These are phyloP conservation scores for Chytriomyces hyalinus DNA, from an alignment of 192 early-diverging fungal genomes.

Conservation along the genomic window DNA sequence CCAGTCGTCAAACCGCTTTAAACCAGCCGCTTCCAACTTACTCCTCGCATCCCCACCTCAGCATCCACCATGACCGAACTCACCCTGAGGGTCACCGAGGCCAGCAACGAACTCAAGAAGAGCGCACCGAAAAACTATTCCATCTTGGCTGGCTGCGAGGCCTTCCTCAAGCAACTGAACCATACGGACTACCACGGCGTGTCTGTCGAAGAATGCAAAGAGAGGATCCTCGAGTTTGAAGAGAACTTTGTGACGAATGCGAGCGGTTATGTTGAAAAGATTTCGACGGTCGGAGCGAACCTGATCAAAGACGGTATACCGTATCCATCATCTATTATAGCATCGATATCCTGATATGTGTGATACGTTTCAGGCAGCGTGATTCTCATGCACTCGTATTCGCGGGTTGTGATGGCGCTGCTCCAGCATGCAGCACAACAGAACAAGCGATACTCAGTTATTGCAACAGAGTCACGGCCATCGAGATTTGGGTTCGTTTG, in stretches of 20 bases:
- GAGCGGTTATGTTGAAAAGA: constrained; percentile 69
- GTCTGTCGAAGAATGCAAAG: constrained; percentile 51
- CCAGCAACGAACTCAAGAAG: constrained; percentile 69
- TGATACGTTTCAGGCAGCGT: constrained; percentile 28
- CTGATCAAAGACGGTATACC: constrained; percentile 10
- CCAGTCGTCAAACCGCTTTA: no score
- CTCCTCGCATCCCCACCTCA: no score
- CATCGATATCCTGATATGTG: no score
- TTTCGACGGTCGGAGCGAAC: constrained; percentile 55
- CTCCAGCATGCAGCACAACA: constrained; percentile 73
- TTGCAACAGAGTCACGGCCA: constrained; percentile 89
- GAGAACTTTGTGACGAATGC: constrained; percentile 77
- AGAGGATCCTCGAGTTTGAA: constrained; percentile 70
- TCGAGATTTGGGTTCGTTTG: constrained; percentile 67
- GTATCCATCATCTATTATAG: no score
- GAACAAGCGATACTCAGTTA: constrained; percentile 90
- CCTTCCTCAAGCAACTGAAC: constrained; percentile 64
- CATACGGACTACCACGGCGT: constrained; percentile 39
- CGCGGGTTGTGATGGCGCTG: constrained; percentile 88
- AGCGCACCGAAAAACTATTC: constrained; percentile 75
- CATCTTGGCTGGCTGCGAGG: constrained; percentile 76
- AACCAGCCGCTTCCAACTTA: no score
- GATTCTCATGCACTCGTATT: constrained; percentile 94
- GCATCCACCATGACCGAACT: constrained; percentile 81
- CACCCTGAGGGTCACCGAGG: constrained; percentile 73